Evolutionary conservation across 2,329 filamentous ascomycete genomes (phyloP).

Genomic region (Grosmannia penicillata): DNA sequence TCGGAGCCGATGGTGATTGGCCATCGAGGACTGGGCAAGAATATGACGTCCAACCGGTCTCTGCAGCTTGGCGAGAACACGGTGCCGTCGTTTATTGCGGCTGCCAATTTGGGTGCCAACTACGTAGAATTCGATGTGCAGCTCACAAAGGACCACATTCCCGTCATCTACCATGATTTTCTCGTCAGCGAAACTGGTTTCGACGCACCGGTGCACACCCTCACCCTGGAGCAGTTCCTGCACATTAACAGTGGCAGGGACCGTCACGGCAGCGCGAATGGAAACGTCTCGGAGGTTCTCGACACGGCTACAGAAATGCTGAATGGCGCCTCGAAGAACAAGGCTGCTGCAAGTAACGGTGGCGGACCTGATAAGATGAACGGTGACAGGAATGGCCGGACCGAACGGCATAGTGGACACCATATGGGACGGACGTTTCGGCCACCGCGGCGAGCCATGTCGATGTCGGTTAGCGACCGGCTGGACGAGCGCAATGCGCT

Average conservation of each 20-base stretch:
- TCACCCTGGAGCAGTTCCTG: constrained; percentile 90
- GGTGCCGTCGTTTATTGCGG: constrained; percentile 86
- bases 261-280: background rate
- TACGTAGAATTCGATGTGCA: constrained; percentile 79
- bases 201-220: constrained; percentile 86
- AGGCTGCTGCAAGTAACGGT: no score
- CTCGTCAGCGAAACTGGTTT: constrained; percentile 95
- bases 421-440: background rate
- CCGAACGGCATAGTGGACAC: background rate
- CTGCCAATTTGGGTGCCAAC: constrained; percentile 75
- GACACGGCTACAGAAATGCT: background rate
- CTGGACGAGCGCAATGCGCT: constrained; percentile 17
- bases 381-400: background rate
- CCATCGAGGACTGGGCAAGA: constrained; percentile 74
- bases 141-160: constrained; percentile 95
- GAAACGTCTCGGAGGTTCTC: background rate
- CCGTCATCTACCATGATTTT: constrained; percentile 97
- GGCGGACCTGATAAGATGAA: no score
- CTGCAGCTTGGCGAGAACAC: constrained; percentile 95
- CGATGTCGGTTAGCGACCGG: constrained; percentile 30
- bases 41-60: constrained; percentile 67
- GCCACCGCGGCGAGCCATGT: constrained; percentile 34
- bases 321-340: background rate
- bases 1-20: constrained; percentile 65
- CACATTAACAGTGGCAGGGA: constrained; percentile 56